phyloP scores from a whole-genome alignment of 306 rosid genomes.

The Sphenostylis stenocarpa region DNA sequence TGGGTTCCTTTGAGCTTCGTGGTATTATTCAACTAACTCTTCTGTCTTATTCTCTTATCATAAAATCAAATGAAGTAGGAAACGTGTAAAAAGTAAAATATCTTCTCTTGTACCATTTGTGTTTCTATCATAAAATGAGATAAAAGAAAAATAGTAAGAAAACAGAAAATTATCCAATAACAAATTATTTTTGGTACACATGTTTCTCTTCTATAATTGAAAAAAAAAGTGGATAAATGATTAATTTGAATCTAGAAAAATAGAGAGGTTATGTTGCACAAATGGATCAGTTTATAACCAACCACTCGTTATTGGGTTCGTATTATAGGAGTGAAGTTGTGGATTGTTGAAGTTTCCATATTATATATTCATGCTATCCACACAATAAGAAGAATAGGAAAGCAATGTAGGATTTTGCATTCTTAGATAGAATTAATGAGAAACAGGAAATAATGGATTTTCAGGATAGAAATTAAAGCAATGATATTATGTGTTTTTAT shows the following conservation, averaged over 20 bases:
- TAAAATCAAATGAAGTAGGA: too few relatives aligned
- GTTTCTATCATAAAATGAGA: too few relatives aligned
- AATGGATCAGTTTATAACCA: background rate
- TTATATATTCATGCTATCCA: background rate
- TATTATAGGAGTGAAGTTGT: too few relatives aligned
- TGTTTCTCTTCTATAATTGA: background rate
- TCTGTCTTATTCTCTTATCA: background rate
- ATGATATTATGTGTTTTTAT: too few relatives aligned
- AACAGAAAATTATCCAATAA: background rate
- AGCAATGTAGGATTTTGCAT: background rate
- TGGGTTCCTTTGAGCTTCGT: background rate
- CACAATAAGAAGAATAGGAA: slow-evolving; percentile 17
- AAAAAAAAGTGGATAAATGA: background rate
- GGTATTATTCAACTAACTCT: background rate
- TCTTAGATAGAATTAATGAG: too few relatives aligned
- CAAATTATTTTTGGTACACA: slow-evolving; percentile 16
- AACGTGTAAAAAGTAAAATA: too few relatives aligned
- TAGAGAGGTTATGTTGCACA: background rate
- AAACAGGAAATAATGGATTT: too few relatives aligned
- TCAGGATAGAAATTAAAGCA: too few relatives aligned
- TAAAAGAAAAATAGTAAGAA: background rate
- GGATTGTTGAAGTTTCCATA: slow-evolving; percentile 1
- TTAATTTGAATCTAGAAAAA: background rate
- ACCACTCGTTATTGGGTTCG: background rate
- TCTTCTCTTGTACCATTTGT: too few relatives aligned